Percentiles rank a stretch among this genome's conserved stretches.
phyloP scores from a whole-genome alignment of 768 basidiomycete genomes.

The Mycena polygramma region DNA sequence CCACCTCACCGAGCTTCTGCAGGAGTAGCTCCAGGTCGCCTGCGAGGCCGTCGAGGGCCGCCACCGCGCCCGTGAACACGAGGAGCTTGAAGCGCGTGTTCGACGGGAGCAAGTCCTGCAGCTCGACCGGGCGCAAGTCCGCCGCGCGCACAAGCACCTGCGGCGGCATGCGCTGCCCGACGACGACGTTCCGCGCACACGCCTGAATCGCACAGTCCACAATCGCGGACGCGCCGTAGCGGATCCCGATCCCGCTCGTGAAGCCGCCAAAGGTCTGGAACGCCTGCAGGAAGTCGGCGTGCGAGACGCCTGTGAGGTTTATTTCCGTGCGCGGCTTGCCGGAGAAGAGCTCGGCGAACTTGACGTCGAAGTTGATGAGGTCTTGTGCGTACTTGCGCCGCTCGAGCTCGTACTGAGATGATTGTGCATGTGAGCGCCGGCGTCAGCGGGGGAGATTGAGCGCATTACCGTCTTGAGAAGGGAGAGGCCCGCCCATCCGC shows the following conservation, averaged over 20 bases:
- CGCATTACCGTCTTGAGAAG: constrained; percentile 66
- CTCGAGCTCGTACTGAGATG: constrained; percentile 74
- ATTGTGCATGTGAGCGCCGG: background rate
- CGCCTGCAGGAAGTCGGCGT: constrained; percentile 64
- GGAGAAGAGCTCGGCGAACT: constrained; percentile 76
- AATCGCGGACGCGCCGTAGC: constrained; percentile 63
- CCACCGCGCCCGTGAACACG: constrained; percentile 64
- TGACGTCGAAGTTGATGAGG: constrained; percentile 77
- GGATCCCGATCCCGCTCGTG: constrained; percentile 67
- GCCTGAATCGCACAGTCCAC: constrained; percentile 53
- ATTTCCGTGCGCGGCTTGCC: constrained; percentile 69
- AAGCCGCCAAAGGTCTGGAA: constrained; percentile 69
- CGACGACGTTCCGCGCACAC: constrained; percentile 54
- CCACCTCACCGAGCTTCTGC: constrained; percentile 51
- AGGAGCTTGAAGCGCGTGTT: constrained; percentile 70
- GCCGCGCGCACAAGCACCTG: constrained; percentile 63
- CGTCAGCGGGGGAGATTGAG: background rate
- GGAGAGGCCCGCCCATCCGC: constrained; percentile 63
- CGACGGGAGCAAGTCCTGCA: constrained; percentile 66
- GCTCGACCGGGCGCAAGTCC: constrained; percentile 62
- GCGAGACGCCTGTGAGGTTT: constrained; percentile 63
- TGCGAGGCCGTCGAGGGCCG: constrained; percentile 48
- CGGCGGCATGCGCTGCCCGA: constrained; percentile 68
- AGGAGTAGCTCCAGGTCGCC: constrained; percentile 49
- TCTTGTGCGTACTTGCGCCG: constrained; percentile 78